These are phyloP conservation scores for Bolboschoenoplectus hybrid DNA, from an alignment of 202 grass and related monocot genomes.

Conservation along the genomic window DNA sequence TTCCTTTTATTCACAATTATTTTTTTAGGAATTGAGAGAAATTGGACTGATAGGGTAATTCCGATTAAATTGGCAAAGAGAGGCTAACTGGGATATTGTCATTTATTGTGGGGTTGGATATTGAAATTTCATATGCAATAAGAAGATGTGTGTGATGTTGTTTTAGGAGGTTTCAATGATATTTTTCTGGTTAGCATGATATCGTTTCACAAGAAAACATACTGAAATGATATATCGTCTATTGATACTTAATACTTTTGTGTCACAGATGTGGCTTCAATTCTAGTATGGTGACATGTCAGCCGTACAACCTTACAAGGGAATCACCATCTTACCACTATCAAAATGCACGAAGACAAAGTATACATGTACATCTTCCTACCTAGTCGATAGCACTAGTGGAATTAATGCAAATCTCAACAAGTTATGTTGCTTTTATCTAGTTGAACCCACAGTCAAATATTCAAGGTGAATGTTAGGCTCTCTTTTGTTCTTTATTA, in stretches of 20 bases:
- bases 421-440: conserved; percentile 5
- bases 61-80: not conserved
- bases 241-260: conserved; percentile 8
- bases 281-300: conserved; percentile 46
- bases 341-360: conserved; percentile 41
- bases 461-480: conserved; percentile 3
- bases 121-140: not conserved
- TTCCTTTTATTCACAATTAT: too few species aligned
- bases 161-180: not conserved
- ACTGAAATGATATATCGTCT: not conserved
- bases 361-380: conserved; percentile 4
- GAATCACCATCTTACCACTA: conserved; percentile 38
- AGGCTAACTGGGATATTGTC: not conserved
- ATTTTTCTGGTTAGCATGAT: not conserved
- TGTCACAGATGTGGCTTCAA: conserved; percentile 39
- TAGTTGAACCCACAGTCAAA: not conserved
- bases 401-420: not conserved
- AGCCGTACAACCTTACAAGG: conserved; percentile 46
- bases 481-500: not conserved
- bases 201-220: not conserved
- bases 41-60: not conserved
- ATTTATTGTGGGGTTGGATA: not conserved
- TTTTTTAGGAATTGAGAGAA: too few species aligned
- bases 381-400: not conserved
- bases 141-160: not conserved